phyloP scores from a whole-genome alignment of 345 rosid genomes.

The Gossypioides kirkii region DNA sequence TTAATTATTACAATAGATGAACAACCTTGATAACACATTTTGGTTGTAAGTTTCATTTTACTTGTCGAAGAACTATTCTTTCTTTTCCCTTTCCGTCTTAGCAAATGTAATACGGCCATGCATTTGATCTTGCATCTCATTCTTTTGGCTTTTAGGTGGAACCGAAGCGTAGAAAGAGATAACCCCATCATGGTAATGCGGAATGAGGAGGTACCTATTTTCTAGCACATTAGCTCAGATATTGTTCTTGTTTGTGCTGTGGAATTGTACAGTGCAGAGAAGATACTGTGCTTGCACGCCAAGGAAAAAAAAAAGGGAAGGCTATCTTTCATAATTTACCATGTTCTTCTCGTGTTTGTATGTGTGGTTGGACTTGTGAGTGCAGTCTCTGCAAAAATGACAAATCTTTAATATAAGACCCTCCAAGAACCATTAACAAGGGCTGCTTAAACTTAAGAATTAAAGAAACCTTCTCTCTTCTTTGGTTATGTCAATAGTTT shows the following conservation, averaged over 20 bases:
- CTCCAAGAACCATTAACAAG: neutral
- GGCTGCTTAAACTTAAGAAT: neutral
- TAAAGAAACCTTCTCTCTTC: neutral
- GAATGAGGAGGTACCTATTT: constrained; percentile 25
- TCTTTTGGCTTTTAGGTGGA: constrained; percentile 44
- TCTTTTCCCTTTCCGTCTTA: neutral
- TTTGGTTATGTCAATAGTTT: neutral
- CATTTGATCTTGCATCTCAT: neutral
- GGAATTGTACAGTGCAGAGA: constrained; percentile 42
- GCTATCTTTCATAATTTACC: neutral
- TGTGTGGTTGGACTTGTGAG: neutral
- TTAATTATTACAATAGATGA: neutral
- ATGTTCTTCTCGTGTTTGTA: neutral
- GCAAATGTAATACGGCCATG: neutral
- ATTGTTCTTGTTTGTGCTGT: constrained; percentile 16
- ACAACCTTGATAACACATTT: neutral
- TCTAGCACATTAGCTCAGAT: constrained; percentile 25
- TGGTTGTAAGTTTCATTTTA: neutral
- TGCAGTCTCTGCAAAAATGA: neutral
- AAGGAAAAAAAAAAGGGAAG: constrained; percentile 10
- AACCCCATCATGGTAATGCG: constrained; percentile 14
- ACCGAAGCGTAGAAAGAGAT: constrained; percentile 63
- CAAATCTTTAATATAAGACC: neutral
- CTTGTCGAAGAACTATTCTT: neutral
- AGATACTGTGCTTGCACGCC: constrained; percentile 26